Evolutionary conservation across 257 asterid genomes (phyloP).

Genomic region (Penstemon davidsonii): DNA sequence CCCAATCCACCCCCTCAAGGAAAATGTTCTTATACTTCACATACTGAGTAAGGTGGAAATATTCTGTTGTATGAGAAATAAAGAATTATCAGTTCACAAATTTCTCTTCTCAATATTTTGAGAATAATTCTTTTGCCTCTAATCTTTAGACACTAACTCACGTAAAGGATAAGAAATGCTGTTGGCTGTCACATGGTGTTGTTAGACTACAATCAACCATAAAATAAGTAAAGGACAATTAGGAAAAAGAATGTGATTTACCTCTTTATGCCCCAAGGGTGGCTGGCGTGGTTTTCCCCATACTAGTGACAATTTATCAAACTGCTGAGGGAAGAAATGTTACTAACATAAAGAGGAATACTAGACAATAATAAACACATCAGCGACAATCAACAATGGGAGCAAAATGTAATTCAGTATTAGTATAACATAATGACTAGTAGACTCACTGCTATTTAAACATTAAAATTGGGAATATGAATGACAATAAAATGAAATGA

Average conservation of each 20-base stretch:
- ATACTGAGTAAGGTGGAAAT: no score
- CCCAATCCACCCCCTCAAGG: no score
- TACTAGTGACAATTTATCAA: slow-evolving; percentile 70
- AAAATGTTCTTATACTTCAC: no score
- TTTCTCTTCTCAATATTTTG: background rate
- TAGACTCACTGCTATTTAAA: slow-evolving; percentile 7
- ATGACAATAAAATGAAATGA: slow-evolving; percentile 5
- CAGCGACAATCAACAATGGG: background rate
- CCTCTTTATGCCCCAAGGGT: slow-evolving; percentile 82
- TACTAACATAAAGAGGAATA: slow-evolving; percentile 5
- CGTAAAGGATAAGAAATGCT: background rate
- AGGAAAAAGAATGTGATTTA: slow-evolving; percentile 32
- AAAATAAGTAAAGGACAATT: background rate
- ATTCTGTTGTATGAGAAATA: background rate
- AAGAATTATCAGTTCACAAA: background rate
- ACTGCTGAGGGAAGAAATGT: slow-evolving; percentile 46
- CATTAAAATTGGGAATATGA: slow-evolving; percentile 4
- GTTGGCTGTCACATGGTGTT: no score
- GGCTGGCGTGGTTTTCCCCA: slow-evolving; percentile 99
- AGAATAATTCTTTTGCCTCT: slow-evolving; percentile 4
- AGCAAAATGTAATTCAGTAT: background rate
- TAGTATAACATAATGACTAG: background rate
- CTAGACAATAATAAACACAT: background rate
- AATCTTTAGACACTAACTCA: background rate
- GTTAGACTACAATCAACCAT: background rate